Conservation (phyloP, 139 green algal species). For the Chlorella sp. region DNA sequence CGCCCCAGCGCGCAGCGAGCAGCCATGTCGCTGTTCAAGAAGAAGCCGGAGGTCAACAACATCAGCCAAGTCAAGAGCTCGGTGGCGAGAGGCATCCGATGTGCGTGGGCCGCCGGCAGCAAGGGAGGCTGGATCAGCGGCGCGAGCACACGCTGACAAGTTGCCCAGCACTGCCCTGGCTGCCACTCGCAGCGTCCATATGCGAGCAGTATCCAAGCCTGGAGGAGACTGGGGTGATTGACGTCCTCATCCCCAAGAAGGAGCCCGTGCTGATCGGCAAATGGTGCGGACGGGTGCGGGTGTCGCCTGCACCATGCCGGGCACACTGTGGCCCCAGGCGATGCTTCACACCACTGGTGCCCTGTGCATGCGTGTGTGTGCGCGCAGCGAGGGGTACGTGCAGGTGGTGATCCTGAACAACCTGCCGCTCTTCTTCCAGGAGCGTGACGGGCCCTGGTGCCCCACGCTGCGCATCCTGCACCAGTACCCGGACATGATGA, state of each 20-base stretch:
- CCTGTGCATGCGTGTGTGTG: neutral
- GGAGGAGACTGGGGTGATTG: slow-evolving; percentile 72
- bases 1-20: no score
- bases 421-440: slow-evolving; percentile 86
- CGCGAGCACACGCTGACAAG: neutral
- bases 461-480: slow-evolving; percentile 87
- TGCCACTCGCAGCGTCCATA: slow-evolving; percentile 69
- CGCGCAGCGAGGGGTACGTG: slow-evolving; percentile 15
- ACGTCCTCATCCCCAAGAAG: slow-evolving; percentile 95
- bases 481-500: slow-evolving; percentile 71
- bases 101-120: slow-evolving; percentile 30
- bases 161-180: neutral
- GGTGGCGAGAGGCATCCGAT: slow-evolving; percentile 75
- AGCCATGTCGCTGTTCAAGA: slow-evolving; percentile 55
- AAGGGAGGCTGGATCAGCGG: neutral
- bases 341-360: no score
- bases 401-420: slow-evolving; percentile 73
- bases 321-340: no score
- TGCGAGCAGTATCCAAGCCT: slow-evolving; percentile 82
- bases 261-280: slow-evolving; percentile 81
- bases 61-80: slow-evolving; percentile 82
- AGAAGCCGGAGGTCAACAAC: slow-evolving; percentile 55
- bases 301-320: neutral
- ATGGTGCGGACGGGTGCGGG: no score
- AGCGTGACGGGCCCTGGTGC: slow-evolving; percentile 90